phyloP scores from a whole-genome alignment of 2,329 filamentous ascomycete genomes.

The Fusarium transvaalense region DNA sequence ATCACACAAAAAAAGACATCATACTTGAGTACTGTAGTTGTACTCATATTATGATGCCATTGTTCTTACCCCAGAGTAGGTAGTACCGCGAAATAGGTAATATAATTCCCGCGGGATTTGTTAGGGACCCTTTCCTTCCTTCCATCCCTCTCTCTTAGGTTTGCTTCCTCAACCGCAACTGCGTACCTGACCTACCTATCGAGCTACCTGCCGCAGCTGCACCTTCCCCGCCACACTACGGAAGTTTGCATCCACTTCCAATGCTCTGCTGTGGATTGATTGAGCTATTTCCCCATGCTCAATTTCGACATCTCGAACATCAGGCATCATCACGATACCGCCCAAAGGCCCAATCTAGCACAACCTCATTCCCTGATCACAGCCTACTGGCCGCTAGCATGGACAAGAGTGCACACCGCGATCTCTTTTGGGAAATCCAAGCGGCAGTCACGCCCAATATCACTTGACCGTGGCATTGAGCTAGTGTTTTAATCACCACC shows the following conservation, averaged over 20 bases:
- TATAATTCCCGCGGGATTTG: constrained; percentile 6
- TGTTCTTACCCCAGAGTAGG: background rate
- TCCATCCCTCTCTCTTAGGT: too few species aligned
- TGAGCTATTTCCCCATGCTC: constrained; percentile 21
- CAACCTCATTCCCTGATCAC: constrained; percentile 8
- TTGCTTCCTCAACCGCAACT: constrained; percentile 1
- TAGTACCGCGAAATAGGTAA: background rate
- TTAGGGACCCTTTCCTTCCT: constrained; percentile 2
- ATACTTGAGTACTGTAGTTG: background rate
- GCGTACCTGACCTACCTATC: constrained; percentile 6
- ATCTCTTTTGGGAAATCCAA: constrained; percentile 1
- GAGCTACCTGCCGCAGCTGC: constrained; percentile 23
- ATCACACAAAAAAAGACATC: background rate
- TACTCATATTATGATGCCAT: background rate
- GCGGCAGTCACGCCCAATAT: constrained; percentile 29
- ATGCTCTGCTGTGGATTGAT: constrained; percentile 14
- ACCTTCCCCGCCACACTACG: constrained; percentile 39
- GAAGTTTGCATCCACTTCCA: constrained; percentile 29
- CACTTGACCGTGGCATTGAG: constrained; percentile 27
- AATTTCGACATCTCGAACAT: constrained; percentile 29
- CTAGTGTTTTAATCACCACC: constrained; percentile 37
- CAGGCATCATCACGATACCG: constrained; percentile 30
- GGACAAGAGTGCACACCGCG: constrained; percentile 14
- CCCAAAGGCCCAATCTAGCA: constrained; percentile 18
- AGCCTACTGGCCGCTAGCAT: constrained; percentile 14